Base-by-base conservation (phyloP, 371 early-diverging fungal genomes). In the Rozella allomycis region DNA sequence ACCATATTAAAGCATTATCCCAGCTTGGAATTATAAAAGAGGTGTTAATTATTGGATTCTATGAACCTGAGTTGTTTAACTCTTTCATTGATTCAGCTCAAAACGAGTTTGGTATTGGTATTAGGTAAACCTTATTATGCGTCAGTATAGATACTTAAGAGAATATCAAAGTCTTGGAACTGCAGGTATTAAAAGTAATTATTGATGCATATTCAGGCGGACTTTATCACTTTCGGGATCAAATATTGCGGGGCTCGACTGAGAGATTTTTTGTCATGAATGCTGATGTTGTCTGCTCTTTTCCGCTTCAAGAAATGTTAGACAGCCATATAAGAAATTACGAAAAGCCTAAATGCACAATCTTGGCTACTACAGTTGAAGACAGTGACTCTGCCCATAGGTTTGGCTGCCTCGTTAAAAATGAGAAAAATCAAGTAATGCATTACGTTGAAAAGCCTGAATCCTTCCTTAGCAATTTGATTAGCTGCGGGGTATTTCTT, bases 401-500 rank as follows among this genome's bases (percentile, higher is more conserved):
- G 43, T 93, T 76, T 56, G 93, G 93, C 26, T 85, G 83, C 55
- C 50, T 93, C 23, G 83, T 88, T 8, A 67, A 78, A n/a, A 70
- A 84, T 42, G 72, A 72, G 22, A 80, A 77, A 9, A 53, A 69
- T 29, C 73, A 83, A 46, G 87, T 88, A 0, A 58, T 79, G 36
- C 93, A 93, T 54, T 93, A 88, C 50, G 93, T 87, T 20, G 90
- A 93, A 47, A 93, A 93, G 56, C 93, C 90, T 11, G 83, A 87
- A 46, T 65, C 81, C 0, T 86, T 82, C 45, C 67, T 93, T 40
- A 81, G 83, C 30, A 78, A 93, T 50, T 46, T 83, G 46, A 85
- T 85, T 43, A 80, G 81, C 14, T 84, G 87, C 34, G 94, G 90
- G 43, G 74, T 87, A 13, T 88, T 82, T 43, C 53, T 88, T 36